Evolutionary conservation across 1,284 basidiomycete species (phyloP).

Genomic region (Trametes sp.): DNA sequence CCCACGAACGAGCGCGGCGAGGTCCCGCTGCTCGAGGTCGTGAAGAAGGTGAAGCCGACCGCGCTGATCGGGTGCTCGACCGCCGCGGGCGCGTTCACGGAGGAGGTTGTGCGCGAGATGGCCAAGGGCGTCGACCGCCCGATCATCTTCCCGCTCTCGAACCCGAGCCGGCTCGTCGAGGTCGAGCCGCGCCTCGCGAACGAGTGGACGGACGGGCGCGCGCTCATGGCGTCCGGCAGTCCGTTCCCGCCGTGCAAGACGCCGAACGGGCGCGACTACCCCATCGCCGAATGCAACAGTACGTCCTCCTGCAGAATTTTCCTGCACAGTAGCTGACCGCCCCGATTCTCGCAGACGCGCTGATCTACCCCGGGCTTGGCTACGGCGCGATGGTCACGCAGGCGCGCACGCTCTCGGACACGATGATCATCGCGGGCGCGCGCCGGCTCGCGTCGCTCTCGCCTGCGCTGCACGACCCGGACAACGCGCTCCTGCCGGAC

Average conservation of each 20-base stretch:
- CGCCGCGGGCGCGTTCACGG: constrained; percentile 79
- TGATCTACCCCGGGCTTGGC: constrained; percentile 84
- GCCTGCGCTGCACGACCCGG: constrained; percentile 73
- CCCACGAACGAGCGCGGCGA: constrained; percentile 50
- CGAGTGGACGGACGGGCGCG: constrained; percentile 80
- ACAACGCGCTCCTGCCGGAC: constrained; percentile 75
- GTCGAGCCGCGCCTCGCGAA: constrained; percentile 77
- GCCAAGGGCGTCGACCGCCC: constrained; percentile 71
- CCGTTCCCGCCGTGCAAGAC: constrained; percentile 82
- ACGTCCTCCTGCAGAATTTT: constrained; percentile 32
- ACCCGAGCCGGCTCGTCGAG: constrained; percentile 81
- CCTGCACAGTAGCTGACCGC: constrained; percentile 5
- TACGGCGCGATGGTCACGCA: constrained; percentile 74
- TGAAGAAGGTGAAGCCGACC: constrained; percentile 73
- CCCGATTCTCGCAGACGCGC: constrained; percentile 56
- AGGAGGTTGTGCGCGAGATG: constrained; percentile 80
- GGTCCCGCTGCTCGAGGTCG: constrained; percentile 68
- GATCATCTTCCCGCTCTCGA: constrained; percentile 85
- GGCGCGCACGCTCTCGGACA: constrained; percentile 70
- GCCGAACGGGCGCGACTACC: constrained; percentile 72
- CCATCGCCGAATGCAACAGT: constrained; percentile 75
- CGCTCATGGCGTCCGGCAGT: constrained; percentile 82
- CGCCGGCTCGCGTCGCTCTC: constrained; percentile 76
- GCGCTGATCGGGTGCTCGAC: constrained; percentile 87
- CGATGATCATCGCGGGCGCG: constrained; percentile 83